Base-by-base conservation (phyloP, 2,329 filamentous ascomycete genomes). In the Fonsecaea monophora region DNA sequence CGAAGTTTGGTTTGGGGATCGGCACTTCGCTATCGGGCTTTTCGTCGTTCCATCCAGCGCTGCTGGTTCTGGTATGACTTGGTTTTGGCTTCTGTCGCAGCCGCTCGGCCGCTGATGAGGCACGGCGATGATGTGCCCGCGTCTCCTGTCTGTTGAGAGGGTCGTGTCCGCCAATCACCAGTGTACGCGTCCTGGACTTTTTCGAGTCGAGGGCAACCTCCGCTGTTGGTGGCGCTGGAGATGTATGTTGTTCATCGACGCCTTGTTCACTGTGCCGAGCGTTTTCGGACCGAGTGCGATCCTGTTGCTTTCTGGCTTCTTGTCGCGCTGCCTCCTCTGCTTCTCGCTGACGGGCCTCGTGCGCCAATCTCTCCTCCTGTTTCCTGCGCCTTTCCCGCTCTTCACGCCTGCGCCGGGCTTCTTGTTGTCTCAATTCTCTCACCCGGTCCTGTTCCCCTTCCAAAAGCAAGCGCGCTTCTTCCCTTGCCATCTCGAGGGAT, bases 1-100 rank as follows among this genome's bases (percentile, higher is more conserved):
- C 92, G 53, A 86, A 75, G 79, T 38, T 80, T 32, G 62, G 66
- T 37, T 56, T 57, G 15, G 21, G 50, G 12, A 54, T 25, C 12
- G 53, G 35, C 54, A 64, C 59, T 12, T 59, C 40, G 45, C 40
- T 30, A 21, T 42, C 64, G 12, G 57, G 60, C 32, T 21, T n/a
- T 34, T 60, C 58, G 57, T 68, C 62, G 35, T 42, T 45, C 42
- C 48, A 50, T 15, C 53, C 55, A 4, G 50, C 50, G n/a, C 62
- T 63, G 45, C 30, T 64, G 30, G 48, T 68, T 18, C 32, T 61
- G 25, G 38, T 18, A 35, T 66, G 57, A 13, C 50, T 53, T 50
- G 18, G 21, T 6, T 34, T 55, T 30, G 67, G 53, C 10, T 38
- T 30, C 32, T 38, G 32, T 61, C 48, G 63, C 10, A 40, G 15